phyloP scores from a whole-genome alignment of 2,329 filamentous ascomycete species.

The Meredithiella fracta region DNA sequence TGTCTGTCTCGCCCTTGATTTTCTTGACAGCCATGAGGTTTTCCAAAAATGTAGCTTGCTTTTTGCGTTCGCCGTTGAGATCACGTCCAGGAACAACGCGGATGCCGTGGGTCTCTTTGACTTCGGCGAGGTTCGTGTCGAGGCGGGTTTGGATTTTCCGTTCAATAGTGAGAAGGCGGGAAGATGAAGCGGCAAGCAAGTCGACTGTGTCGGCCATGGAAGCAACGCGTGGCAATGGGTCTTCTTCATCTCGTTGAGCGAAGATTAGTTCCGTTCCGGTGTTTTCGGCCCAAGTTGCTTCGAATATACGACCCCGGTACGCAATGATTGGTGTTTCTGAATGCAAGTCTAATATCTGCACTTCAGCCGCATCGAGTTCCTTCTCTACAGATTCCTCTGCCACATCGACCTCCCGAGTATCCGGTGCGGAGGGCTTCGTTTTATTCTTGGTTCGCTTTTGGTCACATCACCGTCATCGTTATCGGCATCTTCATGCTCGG shows the following conservation, averaged over 20 bases:
- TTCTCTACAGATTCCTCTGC: slow-evolving; percentile 12
- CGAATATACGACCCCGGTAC: slow-evolving; percentile 63
- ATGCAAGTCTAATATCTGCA: slow-evolving; percentile 77
- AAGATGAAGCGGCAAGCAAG: slow-evolving; percentile 52
- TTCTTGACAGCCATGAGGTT: slow-evolving; percentile 49
- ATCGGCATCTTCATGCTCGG: slow-evolving; percentile 23
- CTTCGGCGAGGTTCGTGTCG: slow-evolving; percentile 20
- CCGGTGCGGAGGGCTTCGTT: neutral
- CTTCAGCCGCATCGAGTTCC: slow-evolving; percentile 22
- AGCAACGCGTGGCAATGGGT: slow-evolving; percentile 29
- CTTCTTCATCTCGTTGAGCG: slow-evolving; percentile 24
- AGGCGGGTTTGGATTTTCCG: slow-evolving; percentile 38
- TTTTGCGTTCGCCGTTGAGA: slow-evolving; percentile 30
- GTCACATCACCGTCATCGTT: slow-evolving; percentile 11
- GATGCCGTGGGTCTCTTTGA: slow-evolving; percentile 26
- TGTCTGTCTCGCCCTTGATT: slow-evolving; percentile 45
- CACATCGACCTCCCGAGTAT: slow-evolving; percentile 3
- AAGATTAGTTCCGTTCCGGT: slow-evolving; percentile 76
- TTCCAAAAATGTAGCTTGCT: slow-evolving; percentile 43
- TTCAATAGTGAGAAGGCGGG: slow-evolving; percentile 52
- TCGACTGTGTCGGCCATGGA: slow-evolving; percentile 44
- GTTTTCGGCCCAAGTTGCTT: slow-evolving; percentile 65
- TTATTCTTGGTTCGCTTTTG: neutral
- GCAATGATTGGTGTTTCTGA: slow-evolving; percentile 59
- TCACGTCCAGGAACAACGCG: slow-evolving; percentile 30